These are phyloP conservation scores for Diaporthe sp. DNA, from an alignment of 2,329 filamentous ascomycete species.

Conservation along the genomic window DNA sequence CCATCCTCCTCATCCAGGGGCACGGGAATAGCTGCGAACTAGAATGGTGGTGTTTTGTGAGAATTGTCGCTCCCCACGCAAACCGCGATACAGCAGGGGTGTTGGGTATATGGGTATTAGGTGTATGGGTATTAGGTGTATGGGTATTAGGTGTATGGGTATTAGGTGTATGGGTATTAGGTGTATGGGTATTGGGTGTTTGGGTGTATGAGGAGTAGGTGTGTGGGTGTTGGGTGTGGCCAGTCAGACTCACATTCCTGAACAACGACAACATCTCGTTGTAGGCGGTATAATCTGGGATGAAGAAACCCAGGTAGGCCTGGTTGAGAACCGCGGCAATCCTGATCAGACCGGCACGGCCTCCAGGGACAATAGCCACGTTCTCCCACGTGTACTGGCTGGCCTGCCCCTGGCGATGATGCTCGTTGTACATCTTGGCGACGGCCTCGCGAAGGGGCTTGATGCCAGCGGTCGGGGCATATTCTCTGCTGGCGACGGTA, in stretches of 20 bases:
- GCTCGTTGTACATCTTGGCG: conserved; percentile 91
- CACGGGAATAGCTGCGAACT: conserved; percentile 90
- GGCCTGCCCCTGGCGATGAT: conserved; percentile 88
- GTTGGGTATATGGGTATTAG: too few species aligned
- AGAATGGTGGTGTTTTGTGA: conserved; percentile 8
- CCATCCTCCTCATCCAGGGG: conserved; percentile 87
- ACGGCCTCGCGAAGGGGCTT: conserved; percentile 91
- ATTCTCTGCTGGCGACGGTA: conserved; percentile 84
- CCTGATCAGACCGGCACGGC: conserved; percentile 90
- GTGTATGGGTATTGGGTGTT: too few species aligned
- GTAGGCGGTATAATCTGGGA: conserved; percentile 95
- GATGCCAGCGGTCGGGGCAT: conserved; percentile 94
- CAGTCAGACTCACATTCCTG: conserved; percentile 76
- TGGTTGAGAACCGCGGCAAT: conserved; percentile 96
- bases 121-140: too few species aligned
- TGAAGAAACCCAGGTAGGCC: conserved; percentile 93
- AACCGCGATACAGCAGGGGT: conserved; percentile 29
- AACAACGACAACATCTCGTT: conserved; percentile 97
- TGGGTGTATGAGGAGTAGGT: too few species aligned
- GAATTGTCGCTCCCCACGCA: not conserved
- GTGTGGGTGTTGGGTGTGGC: not conserved
- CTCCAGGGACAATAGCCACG: conserved; percentile 95
- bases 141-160: too few species aligned
- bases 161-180: too few species aligned
- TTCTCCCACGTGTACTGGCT: conserved; percentile 98